Evolutionary conservation across 2,329 filamentous ascomycete genomes (phyloP), one percentile per base, ranked within the genome.

Genomic region (Apiospora saccharicola): DNA sequence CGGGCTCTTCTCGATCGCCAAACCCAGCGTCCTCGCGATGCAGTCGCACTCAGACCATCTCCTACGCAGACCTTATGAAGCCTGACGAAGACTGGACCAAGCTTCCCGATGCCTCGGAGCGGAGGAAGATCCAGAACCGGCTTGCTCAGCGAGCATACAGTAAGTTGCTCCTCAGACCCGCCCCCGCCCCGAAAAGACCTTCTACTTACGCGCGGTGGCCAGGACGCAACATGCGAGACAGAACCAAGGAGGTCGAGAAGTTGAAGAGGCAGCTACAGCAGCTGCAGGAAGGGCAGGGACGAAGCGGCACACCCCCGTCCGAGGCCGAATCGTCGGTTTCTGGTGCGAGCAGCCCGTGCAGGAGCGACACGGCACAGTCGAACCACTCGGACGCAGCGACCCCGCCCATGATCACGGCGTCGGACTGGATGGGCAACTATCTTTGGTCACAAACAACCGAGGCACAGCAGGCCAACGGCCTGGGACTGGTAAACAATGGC

Each of bases 11-110:
- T n/a, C 30, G 57, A 64, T 41, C 57, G 57, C 57, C 57, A 41
- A 64, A 64, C 68, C 68, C 77, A 73, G 74, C 78, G 41, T 79
- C 79, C 72, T 76, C 78, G 46, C 79, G 79, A 46, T 78, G 78
- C 75, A 79, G 79, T 49, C 79, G 80, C 72, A 77, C 79, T 71
- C 77, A 80, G 53, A 80, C 78, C 44, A 79, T 79, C 24, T 79
- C 79, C 1, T 81, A 81, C 64, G 79, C 78, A 68, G 79, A 81
- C 71, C 71, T 81, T 34, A 80, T 81, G 79, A 80, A 79, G 74
- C 80, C 79, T 10, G 79, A 80, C 46, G 80, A 81, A 74, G 80
- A 81, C 68, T 81, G 80, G 80, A 79, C 79, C 70, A 80, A 79
- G 70, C 77, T 81, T 26, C 78, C 79, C 30, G 78, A 80, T 73